A percentile compares a stretch with the other conserved stretches of the same genome.
phyloP scores from a whole-genome alignment of 2,329 filamentous ascomycete species.

The Aspergillus udagawae region DNA sequence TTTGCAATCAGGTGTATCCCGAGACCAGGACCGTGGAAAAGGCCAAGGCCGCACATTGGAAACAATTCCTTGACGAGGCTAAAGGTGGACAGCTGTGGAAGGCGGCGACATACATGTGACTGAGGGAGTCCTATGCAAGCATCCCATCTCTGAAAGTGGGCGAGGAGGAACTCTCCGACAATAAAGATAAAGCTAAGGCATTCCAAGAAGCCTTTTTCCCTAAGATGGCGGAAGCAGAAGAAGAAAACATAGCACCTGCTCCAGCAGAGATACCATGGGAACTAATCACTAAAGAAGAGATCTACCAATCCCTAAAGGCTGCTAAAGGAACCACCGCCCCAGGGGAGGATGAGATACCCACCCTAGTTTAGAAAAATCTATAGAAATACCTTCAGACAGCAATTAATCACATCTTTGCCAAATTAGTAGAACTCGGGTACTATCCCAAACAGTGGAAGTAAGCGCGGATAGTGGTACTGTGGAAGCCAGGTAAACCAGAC shows the following conservation, averaged over 20 bases:
- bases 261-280: slow-evolving; percentile 13
- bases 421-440: slow-evolving; percentile 13
- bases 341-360: slow-evolving; percentile 11
- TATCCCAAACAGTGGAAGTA: slow-evolving; percentile 15
- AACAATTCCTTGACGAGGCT: slow-evolving; percentile 21
- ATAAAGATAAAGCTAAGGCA: slow-evolving; percentile 15
- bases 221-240: slow-evolving; percentile 4
- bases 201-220: slow-evolving; percentile 18
- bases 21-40: slow-evolving; percentile 20
- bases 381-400: slow-evolving; percentile 3
- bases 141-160: slow-evolving; percentile 14
- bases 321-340: slow-evolving; percentile 16
- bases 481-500: slow-evolving; percentile 23
- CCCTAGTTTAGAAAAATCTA: slow-evolving; percentile 10
- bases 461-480: slow-evolving; percentile 18
- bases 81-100: slow-evolving; percentile 15
- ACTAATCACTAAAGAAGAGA: slow-evolving; percentile 14
- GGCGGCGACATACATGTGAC: slow-evolving; percentile 11
- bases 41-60: slow-evolving; percentile 17
- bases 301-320: slow-evolving; percentile 7
- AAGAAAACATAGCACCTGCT: background rate
- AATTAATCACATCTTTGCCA: slow-evolving; percentile 10
- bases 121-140: slow-evolving; percentile 9
- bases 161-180: slow-evolving; percentile 8
- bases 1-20: too few relatives aligned